Evolutionary conservation across 495 filamentous ascomycete species (phyloP), one percentile per base, ranked within the genome.

Genomic region (Haplographium delicatum): DNA sequence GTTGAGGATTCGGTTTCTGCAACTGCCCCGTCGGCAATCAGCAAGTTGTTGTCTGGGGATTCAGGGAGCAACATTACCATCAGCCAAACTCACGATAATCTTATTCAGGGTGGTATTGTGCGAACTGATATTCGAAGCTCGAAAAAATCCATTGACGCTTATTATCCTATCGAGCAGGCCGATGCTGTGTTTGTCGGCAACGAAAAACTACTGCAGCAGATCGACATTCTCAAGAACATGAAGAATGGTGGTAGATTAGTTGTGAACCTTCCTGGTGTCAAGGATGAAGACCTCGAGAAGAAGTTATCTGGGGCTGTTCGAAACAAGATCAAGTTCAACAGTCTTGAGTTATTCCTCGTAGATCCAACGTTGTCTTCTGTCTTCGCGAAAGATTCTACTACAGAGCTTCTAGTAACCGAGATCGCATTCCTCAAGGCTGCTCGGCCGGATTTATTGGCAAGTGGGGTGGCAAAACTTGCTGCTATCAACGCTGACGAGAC

Each of bases 241-340:
- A 91, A 88, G 70, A 64, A 74, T 22, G 80, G 80, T 44, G 86
- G 83, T 28, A 85, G 81, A 51, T 53, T 98, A 35, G 75, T 97
- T 48, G 53, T 95, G 5, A 88, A 80, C 53, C 74, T 88, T 15
- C 78, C 88, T 9, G 84, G 80, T 44, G 75, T 86, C 53, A 94
- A 91, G 67, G 80, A 87, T 39, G 91, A 91, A 23, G 91, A 96
- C 25, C 63, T 91, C 3, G 94, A 96, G 69, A 95, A 91, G 75
- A 90, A 84, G 60, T 74, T 98, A 25, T 80, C 88, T 2, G 72
- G 73, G 13, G 51, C 65, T 16, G 77, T 89, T 40, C 80, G 81
- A 49, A 84, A 84, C 54, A 75, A 73, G 20, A 67, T 97, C 41
- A 79, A 80, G 27, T 68, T 78, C 51, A 89, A 85, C 62, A 74